Percentiles rank a stretch among this genome's conserved stretches.
Conservation (phyloP, 2,329 filamentous ascomycete species). For the Pseudocercospora crystallina region DNA sequence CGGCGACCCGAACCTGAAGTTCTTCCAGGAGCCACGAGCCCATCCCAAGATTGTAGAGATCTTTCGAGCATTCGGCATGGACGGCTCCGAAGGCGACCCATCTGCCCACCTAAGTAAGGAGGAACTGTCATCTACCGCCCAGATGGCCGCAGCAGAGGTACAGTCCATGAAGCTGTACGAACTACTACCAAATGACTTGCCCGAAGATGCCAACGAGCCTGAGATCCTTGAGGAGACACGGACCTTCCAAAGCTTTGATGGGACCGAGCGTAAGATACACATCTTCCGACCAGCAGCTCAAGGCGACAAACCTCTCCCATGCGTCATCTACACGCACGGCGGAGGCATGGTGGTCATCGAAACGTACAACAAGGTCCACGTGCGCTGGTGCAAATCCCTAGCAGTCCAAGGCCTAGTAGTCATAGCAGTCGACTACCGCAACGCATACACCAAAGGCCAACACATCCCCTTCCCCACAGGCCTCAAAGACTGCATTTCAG, state of each 20-base stretch:
- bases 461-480: constrained; percentile 32
- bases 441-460: constrained; percentile 27
- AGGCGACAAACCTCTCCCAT: constrained; percentile 17
- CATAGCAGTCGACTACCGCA: constrained; percentile 35
- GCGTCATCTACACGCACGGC: constrained; percentile 32
- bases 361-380: constrained; percentile 26
- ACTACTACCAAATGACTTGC: constrained; percentile 64
- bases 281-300: constrained; percentile 19
- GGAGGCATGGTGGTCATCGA: constrained; percentile 31
- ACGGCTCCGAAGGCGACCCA: constrained; percentile 21
- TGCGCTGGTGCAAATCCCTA: constrained; percentile 29
- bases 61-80: constrained; percentile 23
- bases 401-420: constrained; percentile 26
- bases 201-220: constrained; percentile 19
- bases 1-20: constrained; percentile 25
- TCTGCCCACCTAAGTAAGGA: constrained; percentile 17
- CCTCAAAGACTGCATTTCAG: constrained; percentile 32
- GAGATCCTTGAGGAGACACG: constrained; percentile 16
- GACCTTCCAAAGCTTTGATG: constrained; percentile 25
- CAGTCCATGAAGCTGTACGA: constrained; percentile 66
- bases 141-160: constrained; percentile 22
- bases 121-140: constrained; percentile 16
- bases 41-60: constrained; percentile 27
- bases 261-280: constrained; percentile 25
- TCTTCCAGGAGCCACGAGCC: constrained; percentile 27